These are phyloP conservation scores for Penicillium arizonense DNA, from an alignment of 495 filamentous ascomycete species.

Conservation along the genomic window DNA sequence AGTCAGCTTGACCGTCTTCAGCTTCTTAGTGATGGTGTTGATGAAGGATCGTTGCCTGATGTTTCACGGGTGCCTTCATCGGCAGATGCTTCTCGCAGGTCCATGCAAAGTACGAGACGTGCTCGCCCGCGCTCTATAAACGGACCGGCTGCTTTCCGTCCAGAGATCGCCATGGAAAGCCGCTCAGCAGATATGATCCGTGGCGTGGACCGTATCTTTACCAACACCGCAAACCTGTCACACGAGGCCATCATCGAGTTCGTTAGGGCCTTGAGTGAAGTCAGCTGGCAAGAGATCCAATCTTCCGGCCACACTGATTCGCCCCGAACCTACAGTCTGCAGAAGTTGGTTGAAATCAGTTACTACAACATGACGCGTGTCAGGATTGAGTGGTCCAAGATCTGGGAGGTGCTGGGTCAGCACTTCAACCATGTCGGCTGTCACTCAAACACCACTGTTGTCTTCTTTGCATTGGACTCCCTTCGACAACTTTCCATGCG, in stretches of 20 bases:
- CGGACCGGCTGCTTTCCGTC: constrained; percentile 65
- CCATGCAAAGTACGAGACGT: constrained; percentile 62
- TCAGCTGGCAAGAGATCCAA: constrained; percentile 99
- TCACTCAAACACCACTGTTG: constrained; percentile 89
- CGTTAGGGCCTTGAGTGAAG: constrained; percentile 86
- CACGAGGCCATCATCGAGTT: constrained; percentile 98
- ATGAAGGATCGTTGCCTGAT: constrained; percentile 88
- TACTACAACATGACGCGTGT: constrained; percentile 99
- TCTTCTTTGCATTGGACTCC: constrained; percentile 96
- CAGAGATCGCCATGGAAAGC: constrained; percentile 87
- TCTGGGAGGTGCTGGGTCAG: constrained; percentile 93
- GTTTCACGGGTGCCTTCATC: constrained; percentile 75
- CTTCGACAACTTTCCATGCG: constrained; percentile 94
- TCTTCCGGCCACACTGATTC: constrained; percentile 93
- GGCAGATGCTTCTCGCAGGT: constrained; percentile 55
- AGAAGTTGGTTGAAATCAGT: constrained; percentile 97
- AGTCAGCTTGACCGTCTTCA: constrained; percentile 95
- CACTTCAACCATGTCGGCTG: constrained; percentile 98
- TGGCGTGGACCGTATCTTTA: constrained; percentile 92
- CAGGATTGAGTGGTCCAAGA: constrained; percentile 95
- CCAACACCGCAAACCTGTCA: constrained; percentile 87
- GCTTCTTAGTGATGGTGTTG: constrained; percentile 89
- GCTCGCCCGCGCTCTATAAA: constrained; percentile 64
- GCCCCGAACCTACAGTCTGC: constrained; percentile 91
- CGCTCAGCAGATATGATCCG: constrained; percentile 90